Evolutionary conservation across 2,329 filamentous ascomycete species (phyloP).

Genomic region (Penicillium nordicum): DNA sequence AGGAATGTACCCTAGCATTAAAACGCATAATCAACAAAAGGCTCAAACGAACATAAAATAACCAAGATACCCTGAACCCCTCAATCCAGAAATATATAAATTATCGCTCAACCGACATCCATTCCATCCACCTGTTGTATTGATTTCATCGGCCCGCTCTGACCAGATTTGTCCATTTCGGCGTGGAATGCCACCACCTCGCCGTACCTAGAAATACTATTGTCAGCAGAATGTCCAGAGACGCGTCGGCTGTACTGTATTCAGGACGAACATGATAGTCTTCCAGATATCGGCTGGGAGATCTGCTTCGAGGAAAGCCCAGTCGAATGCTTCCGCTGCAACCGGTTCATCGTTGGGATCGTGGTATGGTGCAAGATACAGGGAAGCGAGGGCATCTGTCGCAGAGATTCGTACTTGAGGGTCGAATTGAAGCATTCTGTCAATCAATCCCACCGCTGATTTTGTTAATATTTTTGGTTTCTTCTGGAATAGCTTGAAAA

Average conservation of each 20-base stretch:
- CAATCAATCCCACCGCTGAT: slow-evolving; percentile 81
- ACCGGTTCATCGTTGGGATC: slow-evolving; percentile 94
- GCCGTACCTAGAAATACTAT: slow-evolving; percentile 3
- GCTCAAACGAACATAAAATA: background rate
- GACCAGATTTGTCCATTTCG: background rate
- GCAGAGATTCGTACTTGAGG: slow-evolving; percentile 90
- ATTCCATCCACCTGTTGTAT: slow-evolving; percentile 3
- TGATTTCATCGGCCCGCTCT: background rate
- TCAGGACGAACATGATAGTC: slow-evolving; percentile 85
- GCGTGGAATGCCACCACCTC: slow-evolving; percentile 22
- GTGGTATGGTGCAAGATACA: slow-evolving; percentile 94
- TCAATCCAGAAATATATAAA: background rate
- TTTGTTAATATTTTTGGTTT: background rate
- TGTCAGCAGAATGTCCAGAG: background rate
- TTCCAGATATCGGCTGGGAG: slow-evolving; percentile 98
- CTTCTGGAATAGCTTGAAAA: slow-evolving; percentile 14
- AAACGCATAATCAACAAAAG: background rate
- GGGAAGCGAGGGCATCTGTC: slow-evolving; percentile 76
- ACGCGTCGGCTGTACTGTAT: background rate
- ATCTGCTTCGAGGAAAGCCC: slow-evolving; percentile 98
- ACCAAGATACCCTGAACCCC: background rate
- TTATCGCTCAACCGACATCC: slow-evolving; percentile 4
- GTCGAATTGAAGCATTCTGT: slow-evolving; percentile 96
- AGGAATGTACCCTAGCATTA: background rate
- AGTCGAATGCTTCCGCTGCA: slow-evolving; percentile 95